Evolutionary conservation across 805 yeast genomes (phyloP), one percentile per base, ranked within the genome.

Genomic region (Ogataea zsoltii): DNA sequence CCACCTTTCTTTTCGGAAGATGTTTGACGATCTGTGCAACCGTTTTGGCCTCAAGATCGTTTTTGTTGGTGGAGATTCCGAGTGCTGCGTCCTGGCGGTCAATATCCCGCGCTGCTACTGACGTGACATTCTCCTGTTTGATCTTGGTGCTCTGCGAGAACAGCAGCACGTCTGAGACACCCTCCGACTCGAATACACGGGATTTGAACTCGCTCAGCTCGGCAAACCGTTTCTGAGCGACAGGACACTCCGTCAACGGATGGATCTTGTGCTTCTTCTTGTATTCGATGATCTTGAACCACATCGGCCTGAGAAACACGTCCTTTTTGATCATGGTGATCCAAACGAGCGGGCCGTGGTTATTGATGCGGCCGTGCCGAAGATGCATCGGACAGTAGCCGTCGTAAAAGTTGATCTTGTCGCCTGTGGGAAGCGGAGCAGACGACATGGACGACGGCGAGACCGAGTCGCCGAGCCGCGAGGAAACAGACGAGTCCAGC

Each of bases 341-440:
- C 74, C 80, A 74, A 1, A 82, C 60, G 29, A 78, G 67, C 0
- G 84, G 80, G 1, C 84, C 85, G 58, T 70, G 74, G 52, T 72
- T 71, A 47, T 69, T 68, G 26, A 73, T 60, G 34, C 78, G 60
- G 3, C 71, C 63, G 39, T 67, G 71, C 21, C 67, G 67, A 14
- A 69, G 49, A 41, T 70, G 61, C 44, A 77, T 65, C 0, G 84
- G 74, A 3, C 70, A 50, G 50, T 68, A 68, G 2, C 75, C 76
- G 0, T 61, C 62, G 48, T 68, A 73, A 28, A 78, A 64, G 42
- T 74, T 68, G 6, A 79, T 62, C 1, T 46, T 45, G 11, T 73
- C 79, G 16, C 7, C 18, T 7, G 14, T 6, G 18, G 33, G 11
- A 16, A 9, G 7, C 33, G 33, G 18, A 5, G 7, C 4, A 7